These are phyloP conservation scores for Penicillium paradoxum DNA, from an alignment of 495 filamentous ascomycete genomes.

Conservation along the genomic window DNA sequence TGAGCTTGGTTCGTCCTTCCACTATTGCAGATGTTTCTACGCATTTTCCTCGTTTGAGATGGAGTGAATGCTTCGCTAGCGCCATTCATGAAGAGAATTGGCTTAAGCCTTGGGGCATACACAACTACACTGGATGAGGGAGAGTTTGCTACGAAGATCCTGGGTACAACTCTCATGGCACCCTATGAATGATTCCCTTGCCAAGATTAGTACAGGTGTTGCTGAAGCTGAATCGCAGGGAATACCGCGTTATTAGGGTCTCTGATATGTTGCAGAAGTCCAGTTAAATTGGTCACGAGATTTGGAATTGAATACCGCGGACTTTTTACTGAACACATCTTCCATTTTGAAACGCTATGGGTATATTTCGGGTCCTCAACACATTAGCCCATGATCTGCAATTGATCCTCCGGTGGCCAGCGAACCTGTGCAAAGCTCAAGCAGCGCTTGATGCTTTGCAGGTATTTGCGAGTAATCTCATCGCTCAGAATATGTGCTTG, in stretches of 20 bases:
- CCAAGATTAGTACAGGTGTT: slow-evolving; percentile 57
- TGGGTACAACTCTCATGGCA: slow-evolving; percentile 62
- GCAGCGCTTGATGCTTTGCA: slow-evolving; percentile 97
- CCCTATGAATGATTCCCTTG: slow-evolving; percentile 49
- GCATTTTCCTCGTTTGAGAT: slow-evolving; percentile 58
- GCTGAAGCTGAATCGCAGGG: slow-evolving; percentile 59
- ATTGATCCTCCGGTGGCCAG: slow-evolving; percentile 89
- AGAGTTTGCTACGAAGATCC: slow-evolving; percentile 60
- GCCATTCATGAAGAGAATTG: slow-evolving; percentile 61
- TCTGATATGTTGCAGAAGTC: slow-evolving; percentile 51
- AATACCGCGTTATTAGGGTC: slow-evolving; percentile 66
- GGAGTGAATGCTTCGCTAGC: slow-evolving; percentile 69
- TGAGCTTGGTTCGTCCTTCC: slow-evolving; percentile 54
- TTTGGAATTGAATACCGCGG: not conserved
- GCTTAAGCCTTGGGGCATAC: slow-evolving; percentile 75
- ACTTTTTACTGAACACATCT: not conserved
- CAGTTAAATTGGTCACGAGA: not conserved
- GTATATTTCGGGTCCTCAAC: slow-evolving; percentile 10
- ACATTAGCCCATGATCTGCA: slow-evolving; percentile 89
- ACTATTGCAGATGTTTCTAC: slow-evolving; percentile 65
- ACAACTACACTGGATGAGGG: slow-evolving; percentile 66
- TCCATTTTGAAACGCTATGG: slow-evolving; percentile 7
- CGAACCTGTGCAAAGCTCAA: slow-evolving; percentile 93
- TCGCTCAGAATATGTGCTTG: slow-evolving; percentile 96
- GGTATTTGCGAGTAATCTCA: slow-evolving; percentile 87